Conservation (phyloP, 257 asterid genomes). For the Lavandula angustifolia region DNA sequence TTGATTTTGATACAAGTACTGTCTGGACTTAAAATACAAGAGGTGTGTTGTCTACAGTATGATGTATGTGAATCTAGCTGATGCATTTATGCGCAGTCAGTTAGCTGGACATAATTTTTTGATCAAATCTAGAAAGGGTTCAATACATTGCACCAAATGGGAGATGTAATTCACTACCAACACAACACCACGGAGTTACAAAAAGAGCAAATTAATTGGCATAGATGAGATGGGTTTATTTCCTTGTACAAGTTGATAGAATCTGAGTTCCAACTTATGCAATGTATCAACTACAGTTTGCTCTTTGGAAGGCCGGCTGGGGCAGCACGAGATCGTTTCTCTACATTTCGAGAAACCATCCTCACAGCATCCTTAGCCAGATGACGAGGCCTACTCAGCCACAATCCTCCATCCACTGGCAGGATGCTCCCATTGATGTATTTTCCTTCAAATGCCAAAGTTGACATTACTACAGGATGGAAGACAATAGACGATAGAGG, state of each 20-base stretch:
- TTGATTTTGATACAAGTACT: neutral
- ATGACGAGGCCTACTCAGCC: slow-evolving; percentile 74
- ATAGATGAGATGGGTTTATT: neutral
- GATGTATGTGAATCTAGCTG: no score
- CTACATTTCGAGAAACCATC: slow-evolving; percentile 64
- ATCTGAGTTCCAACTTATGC: no score
- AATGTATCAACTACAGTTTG: slow-evolving; percentile 49
- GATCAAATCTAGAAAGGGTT: neutral
- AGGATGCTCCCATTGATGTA: slow-evolving; percentile 64
- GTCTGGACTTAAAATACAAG: neutral
- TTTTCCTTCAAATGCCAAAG: slow-evolving; percentile 51
- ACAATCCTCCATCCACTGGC: slow-evolving; percentile 75
- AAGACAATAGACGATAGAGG: neutral
- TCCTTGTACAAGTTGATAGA: neutral
- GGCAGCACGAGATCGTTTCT: slow-evolving; percentile 63
- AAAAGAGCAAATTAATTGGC: no score
- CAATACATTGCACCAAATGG: neutral
- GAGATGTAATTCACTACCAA: slow-evolving; percentile 5
- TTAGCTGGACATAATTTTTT: neutral
- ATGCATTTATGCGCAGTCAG: no score
- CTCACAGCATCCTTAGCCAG: slow-evolving; percentile 67
- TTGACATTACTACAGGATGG: no score
- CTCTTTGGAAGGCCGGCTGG: slow-evolving; percentile 66
- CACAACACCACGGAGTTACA: neutral
- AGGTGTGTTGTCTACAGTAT: neutral